A percentile compares a stretch with the other conserved stretches of the same genome.
Evolutionary conservation across 768 basidiomycete genomes (phyloP).

Genomic region (Rhodotorula sphaerocarpa): DNA sequence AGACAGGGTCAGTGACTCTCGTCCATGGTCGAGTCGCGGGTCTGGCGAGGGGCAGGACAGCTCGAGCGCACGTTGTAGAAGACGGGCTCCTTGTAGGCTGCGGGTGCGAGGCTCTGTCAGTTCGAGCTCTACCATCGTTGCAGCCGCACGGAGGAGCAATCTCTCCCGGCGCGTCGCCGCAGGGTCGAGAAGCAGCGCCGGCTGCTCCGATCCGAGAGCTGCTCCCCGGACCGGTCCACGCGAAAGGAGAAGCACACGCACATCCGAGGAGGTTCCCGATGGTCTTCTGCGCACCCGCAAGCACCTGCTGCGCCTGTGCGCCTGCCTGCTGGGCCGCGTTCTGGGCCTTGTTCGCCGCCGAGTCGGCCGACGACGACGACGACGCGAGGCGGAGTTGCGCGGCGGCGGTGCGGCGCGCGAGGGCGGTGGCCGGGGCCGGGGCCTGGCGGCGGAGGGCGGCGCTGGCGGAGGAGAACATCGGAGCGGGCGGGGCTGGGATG

Average conservation of each 20-base stretch:
- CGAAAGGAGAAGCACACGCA: conserved; percentile 37
- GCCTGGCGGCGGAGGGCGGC: background rate
- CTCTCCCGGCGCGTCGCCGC: no score
- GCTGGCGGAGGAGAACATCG: background rate
- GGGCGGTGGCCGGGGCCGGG: background rate
- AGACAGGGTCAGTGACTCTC: no score
- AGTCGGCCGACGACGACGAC: background rate
- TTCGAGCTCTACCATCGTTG: no score
- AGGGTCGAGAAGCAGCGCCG: no score
- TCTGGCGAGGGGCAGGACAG: background rate
- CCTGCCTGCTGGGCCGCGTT: conserved; percentile 16
- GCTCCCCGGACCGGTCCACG: conserved; percentile 7
- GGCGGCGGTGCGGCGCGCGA: background rate
- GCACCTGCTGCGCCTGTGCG: conserved; percentile 25
- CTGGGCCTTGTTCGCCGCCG: conserved; percentile 28
- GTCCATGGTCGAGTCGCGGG: no score
- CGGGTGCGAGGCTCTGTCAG: background rate
- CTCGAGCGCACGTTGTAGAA: conserved; percentile 58
- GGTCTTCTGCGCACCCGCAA: conserved; percentile 13
- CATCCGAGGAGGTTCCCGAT: conserved; percentile 56
- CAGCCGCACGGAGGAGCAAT: no score
- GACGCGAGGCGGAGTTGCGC: conserved; percentile 5
- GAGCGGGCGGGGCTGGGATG: no score
- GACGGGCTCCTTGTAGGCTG: conserved; percentile 71
- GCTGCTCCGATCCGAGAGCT: background rate